Conservation (phyloP, 345 rosid species). For the Eucalyptus urophylla region DNA sequence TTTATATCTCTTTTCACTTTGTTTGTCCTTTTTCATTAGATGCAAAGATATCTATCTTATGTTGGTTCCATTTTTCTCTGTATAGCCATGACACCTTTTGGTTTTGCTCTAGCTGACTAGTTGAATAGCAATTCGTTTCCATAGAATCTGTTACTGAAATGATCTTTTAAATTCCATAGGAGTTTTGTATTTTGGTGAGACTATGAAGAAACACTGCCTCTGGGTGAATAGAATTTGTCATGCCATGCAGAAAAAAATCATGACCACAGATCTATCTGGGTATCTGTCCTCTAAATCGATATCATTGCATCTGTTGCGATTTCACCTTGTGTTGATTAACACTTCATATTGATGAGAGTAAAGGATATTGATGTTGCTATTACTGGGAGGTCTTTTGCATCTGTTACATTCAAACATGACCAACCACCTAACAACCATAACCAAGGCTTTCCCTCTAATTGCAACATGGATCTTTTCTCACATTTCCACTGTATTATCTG, state of each 20-base stretch:
- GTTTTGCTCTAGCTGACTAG: not conserved
- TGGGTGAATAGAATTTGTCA: not conserved
- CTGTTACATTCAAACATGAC: not conserved
- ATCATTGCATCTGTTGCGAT: not conserved
- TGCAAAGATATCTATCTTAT: not conserved
- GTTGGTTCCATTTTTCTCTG: not conserved
- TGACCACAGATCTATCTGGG: not conserved
- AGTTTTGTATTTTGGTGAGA: not conserved
- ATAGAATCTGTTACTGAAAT: not conserved
- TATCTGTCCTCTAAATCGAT: not conserved
- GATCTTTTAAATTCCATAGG: not conserved
- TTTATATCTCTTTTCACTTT: constrained; percentile 39
- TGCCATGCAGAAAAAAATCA: not conserved
- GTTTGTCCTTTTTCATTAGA: not conserved
- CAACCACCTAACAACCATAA: not conserved
- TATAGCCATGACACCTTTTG: not conserved
- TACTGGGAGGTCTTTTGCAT: not conserved
- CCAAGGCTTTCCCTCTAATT: not conserved
- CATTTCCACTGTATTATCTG: not conserved
- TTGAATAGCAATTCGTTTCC: not conserved
- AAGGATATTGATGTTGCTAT: not conserved
- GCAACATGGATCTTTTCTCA: not conserved
- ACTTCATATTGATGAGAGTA: not conserved
- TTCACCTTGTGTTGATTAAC: not conserved
- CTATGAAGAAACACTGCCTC: not conserved